These are phyloP conservation scores for Ploettnerulaceae sp. DNA, from an alignment of 2,329 filamentous ascomycete genomes.

Conservation along the genomic window DNA sequence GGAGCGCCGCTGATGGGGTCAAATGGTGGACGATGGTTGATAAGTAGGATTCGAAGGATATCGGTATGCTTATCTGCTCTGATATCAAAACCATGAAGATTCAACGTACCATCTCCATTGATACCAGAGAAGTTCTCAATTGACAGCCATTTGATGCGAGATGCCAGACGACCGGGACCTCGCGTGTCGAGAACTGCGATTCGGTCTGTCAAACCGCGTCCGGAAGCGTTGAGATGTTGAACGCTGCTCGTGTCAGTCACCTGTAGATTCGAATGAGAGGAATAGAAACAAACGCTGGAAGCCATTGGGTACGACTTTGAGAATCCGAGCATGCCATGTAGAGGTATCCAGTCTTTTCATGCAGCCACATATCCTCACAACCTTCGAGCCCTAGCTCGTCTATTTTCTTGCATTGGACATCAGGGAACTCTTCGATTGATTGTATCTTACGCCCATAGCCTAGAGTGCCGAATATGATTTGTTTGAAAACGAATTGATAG, in stretches of 20 bases:
- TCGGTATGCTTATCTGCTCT: constrained; percentile 23
- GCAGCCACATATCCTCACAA: constrained; percentile 33
- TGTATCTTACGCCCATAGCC: constrained; percentile 33
- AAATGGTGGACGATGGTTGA: constrained; percentile 35
- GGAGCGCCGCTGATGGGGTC: constrained; percentile 31
- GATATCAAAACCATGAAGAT: constrained; percentile 35
- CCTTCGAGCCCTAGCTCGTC: constrained; percentile 26
- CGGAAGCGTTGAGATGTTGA: constrained; percentile 25
- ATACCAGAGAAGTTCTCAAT: constrained; percentile 25
- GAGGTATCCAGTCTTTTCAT: constrained; percentile 27
- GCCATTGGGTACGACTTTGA: constrained; percentile 24
- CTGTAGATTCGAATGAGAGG: neutral
- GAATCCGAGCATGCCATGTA: constrained; percentile 31
- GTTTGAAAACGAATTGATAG: constrained; percentile 33
- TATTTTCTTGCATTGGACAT: constrained; percentile 26
- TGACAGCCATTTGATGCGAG: constrained; percentile 24
- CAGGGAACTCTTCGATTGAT: constrained; percentile 33
- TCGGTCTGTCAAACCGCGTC: constrained; percentile 22
- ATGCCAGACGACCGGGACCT: constrained; percentile 19
- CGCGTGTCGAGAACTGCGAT: constrained; percentile 30
- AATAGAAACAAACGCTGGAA: constrained; percentile 28
- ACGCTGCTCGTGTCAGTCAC: constrained; percentile 15
- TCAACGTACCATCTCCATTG: constrained; percentile 29
- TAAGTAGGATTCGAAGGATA: constrained; percentile 31
- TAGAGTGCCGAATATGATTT: constrained; percentile 30